A percentile compares a stretch with the other conserved stretches of the same genome.
phyloP scores from a whole-genome alignment of 2,329 filamentous ascomycete genomes.

The Knufia fluminis region DNA sequence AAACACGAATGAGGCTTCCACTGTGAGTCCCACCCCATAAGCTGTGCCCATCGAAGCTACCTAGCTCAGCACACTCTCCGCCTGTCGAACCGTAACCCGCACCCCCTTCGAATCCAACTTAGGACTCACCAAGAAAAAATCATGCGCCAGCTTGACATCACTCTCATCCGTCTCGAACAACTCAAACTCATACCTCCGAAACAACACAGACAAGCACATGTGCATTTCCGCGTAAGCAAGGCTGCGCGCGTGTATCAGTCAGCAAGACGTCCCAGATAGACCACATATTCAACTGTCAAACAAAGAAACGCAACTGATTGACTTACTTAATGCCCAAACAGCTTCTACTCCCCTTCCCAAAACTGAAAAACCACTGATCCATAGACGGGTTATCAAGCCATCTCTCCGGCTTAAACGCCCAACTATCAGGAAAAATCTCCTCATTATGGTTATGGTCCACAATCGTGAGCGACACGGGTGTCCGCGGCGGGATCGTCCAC shows the following conservation, averaged over 20 bases:
- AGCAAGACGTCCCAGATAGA: too few relatives aligned
- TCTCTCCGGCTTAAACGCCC: conserved; percentile 24
- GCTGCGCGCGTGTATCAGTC: conserved; percentile 17
- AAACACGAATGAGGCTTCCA: too few relatives aligned
- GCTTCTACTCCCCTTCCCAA: conserved; percentile 34
- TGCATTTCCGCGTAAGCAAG: conserved; percentile 29
- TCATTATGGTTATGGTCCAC: conserved; percentile 22
- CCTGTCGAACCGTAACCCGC: conserved; percentile 13
- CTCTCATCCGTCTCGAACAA: conserved; percentile 27
- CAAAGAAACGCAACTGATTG: background rate
- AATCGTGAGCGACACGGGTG: conserved; percentile 22
- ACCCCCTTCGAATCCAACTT: conserved; percentile 23
- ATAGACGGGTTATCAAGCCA: conserved; percentile 22
- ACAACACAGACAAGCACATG: conserved; percentile 25
- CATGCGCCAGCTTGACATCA: conserved; percentile 25
- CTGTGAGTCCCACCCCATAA: too few relatives aligned
- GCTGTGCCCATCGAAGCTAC: too few relatives aligned
- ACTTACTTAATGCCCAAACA: conserved; percentile 38
- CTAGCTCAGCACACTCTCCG: background rate
- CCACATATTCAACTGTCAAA: background rate
- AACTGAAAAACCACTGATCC: conserved; percentile 31
- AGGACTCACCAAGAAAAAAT: conserved; percentile 23
- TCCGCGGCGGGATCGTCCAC: conserved; percentile 26
- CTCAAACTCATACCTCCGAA: conserved; percentile 27
- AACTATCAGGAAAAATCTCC: conserved; percentile 24